A percentile compares a stretch with the other conserved stretches of the same genome.
These are phyloP conservation scores for Rhexocercosporidium sp. DNA, from an alignment of 2,329 filamentous ascomycete genomes.

Conservation along the genomic window DNA sequence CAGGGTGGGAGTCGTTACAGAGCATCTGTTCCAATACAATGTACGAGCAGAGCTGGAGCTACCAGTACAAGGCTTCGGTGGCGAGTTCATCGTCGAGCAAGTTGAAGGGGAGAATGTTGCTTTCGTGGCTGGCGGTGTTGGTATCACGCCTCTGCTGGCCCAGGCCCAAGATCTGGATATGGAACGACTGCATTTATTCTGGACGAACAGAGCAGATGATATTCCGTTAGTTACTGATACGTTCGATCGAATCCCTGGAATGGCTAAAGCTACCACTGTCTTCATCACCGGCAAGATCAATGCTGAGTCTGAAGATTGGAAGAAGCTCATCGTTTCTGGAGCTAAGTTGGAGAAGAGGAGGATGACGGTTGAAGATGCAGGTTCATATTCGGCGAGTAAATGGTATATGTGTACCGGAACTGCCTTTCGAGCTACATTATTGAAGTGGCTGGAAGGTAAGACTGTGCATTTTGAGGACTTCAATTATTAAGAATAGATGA, in stretches of 20 bases:
- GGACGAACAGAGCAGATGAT: conserved; percentile 70
- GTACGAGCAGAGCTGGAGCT: conserved; percentile 61
- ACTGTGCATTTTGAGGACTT: conserved; percentile 57
- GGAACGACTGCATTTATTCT: conserved; percentile 62
- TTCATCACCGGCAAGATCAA: conserved; percentile 64
- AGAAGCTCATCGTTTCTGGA: conserved; percentile 37
- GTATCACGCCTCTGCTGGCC: conserved; percentile 81
- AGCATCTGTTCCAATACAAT: conserved; percentile 65
- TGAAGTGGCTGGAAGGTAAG: conserved; percentile 53
- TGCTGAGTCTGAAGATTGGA: conserved; percentile 39
- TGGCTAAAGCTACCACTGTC: conserved; percentile 59
- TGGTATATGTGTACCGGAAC: conserved; percentile 67
- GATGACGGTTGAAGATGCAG: conserved; percentile 53
- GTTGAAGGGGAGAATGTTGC: conserved; percentile 44
- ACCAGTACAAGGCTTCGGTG: conserved; percentile 75
- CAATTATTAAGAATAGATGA: conserved; percentile 45
- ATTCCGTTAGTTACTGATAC: conserved; percentile 64
- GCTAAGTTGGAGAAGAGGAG: conserved; percentile 50
- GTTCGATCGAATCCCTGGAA: conserved; percentile 55
- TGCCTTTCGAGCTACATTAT: conserved; percentile 52
- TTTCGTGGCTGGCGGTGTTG: conserved; percentile 81
- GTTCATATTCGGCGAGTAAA: conserved; percentile 39
- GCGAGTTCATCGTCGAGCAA: conserved; percentile 57
- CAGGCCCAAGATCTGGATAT: conserved; percentile 61
- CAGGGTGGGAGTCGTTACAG: conserved; percentile 71